Percentiles rank a stretch among this genome's conserved stretches.
Evolutionary conservation across 306 rosid genomes (phyloP).

Genomic region (Citrullus mucosospermus): DNA sequence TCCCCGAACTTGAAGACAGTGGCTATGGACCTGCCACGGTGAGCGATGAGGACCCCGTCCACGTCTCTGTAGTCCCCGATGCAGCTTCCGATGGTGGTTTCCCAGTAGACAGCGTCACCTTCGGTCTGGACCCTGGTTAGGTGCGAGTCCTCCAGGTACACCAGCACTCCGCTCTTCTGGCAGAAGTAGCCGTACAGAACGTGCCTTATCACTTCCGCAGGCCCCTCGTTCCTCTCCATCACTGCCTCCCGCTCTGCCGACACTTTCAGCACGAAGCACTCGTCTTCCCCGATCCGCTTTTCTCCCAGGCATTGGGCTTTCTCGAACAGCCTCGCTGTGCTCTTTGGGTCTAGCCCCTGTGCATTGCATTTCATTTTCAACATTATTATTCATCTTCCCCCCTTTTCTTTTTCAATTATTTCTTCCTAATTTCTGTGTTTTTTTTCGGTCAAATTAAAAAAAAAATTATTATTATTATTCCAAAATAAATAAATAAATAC

Average conservation of each 20-base stretch:
- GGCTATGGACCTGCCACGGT: constrained; percentile 81
- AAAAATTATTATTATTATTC: too few species aligned
- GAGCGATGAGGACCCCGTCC: constrained; percentile 69
- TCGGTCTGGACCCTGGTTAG: constrained; percentile 61
- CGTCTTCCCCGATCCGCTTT: constrained; percentile 55
- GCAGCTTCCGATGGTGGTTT: constrained; percentile 91
- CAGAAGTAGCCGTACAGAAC: constrained; percentile 81
- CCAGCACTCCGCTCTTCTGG: constrained; percentile 84
- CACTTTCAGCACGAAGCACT: constrained; percentile 79
- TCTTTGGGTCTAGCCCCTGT: constrained; percentile 89
- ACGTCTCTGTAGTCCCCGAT: constrained; percentile 71
- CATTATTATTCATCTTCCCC: too few species aligned
- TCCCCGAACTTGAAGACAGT: constrained; percentile 78
- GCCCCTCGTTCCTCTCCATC: constrained; percentile 74
- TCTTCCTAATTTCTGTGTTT: too few species aligned
- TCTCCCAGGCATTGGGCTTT: constrained; percentile 94
- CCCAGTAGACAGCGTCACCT: constrained; percentile 66
- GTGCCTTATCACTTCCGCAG: constrained; percentile 84
- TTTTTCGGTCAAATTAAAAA: too few species aligned
- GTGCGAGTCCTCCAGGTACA: constrained; percentile 89
- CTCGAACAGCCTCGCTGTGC: constrained; percentile 73
- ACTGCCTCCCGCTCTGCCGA: constrained; percentile 72
- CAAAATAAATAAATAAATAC: too few species aligned
- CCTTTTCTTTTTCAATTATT: neutral
- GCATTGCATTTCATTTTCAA: neutral